These are phyloP conservation scores for Apocynum venetum DNA, from an alignment of 257 asterid species.

Conservation along the genomic window DNA sequence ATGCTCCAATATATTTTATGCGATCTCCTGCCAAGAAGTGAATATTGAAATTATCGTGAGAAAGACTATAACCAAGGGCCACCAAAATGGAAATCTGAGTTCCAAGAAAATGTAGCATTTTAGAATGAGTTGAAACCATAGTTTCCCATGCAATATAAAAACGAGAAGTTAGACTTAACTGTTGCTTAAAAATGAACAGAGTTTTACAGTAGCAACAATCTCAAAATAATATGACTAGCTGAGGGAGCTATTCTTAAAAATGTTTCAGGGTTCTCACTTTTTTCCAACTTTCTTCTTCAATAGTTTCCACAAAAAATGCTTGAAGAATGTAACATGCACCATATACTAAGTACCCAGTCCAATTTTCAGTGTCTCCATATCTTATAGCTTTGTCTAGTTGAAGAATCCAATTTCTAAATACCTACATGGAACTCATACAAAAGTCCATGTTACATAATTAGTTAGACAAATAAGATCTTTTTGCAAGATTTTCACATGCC, in stretches of 20 bases:
- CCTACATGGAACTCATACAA: too few species aligned
- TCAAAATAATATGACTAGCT: background rate
- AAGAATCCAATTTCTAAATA: too few species aligned
- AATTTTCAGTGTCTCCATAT: too few species aligned
- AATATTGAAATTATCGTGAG: background rate
- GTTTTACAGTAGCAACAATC: background rate
- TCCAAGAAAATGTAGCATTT: background rate
- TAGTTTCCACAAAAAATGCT: too few species aligned
- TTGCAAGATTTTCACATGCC: too few species aligned
- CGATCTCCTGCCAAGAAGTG: conserved; percentile 74
- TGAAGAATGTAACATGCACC: too few species aligned
- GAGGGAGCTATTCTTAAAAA: background rate
- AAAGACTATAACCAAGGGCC: background rate
- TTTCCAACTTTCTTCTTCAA: too few species aligned
- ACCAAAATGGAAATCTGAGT: background rate
- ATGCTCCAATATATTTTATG: conserved; percentile 79
- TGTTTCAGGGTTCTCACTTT: background rate
- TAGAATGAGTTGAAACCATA: background rate
- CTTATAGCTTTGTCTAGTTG: too few species aligned
- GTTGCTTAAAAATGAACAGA: background rate
- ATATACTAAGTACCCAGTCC: too few species aligned
- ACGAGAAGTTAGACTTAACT: background rate
- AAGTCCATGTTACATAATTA: too few species aligned
- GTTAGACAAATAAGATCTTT: too few species aligned
- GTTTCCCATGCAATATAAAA: background rate